Evolutionary conservation across 2,329 filamentous ascomycete genomes (phyloP).

Genomic region (Aspergillus fumigatiaffinis): DNA sequence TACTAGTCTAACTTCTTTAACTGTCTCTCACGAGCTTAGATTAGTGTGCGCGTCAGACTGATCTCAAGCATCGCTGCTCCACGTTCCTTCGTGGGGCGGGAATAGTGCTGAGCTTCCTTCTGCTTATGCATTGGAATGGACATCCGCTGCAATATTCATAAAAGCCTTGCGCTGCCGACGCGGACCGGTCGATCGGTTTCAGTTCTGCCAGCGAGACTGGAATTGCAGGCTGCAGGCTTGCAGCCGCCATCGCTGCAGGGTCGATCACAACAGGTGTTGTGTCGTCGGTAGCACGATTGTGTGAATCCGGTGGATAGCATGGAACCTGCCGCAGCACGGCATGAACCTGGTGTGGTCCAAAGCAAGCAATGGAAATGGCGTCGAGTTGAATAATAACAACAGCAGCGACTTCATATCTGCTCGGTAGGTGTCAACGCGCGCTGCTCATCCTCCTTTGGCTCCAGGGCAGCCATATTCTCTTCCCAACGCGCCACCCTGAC

Average conservation of each 20-base stretch:
- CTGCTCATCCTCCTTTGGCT: constrained; percentile 23
- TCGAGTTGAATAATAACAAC: not conserved
- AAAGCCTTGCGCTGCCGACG: not conserved
- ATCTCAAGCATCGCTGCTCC: not conserved
- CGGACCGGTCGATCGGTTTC: not conserved
- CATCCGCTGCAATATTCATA: not conserved
- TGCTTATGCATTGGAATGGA: not conserved
- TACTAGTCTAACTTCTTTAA: not conserved
- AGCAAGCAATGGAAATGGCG: not conserved
- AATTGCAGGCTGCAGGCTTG: not conserved
- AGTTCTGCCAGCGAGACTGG: not conserved
- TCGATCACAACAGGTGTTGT: not conserved
- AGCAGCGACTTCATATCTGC: constrained; percentile 18
- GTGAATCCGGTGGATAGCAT: not conserved
- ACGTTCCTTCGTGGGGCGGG: not conserved
- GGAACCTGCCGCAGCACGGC: not conserved
- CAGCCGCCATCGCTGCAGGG: not conserved
- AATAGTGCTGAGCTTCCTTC: not conserved
- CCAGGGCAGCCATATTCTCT: constrained; percentile 35
- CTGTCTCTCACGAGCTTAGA: too few species aligned
- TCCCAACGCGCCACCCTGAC: constrained; percentile 35
- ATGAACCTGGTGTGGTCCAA: not conserved
- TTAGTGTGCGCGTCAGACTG: not conserved
- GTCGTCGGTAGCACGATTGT: not conserved
- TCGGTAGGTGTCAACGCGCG: constrained; percentile 5